Base-by-base conservation (phyloP, 78 protist genomes). In the Carpediemonas membranifera region DNA sequence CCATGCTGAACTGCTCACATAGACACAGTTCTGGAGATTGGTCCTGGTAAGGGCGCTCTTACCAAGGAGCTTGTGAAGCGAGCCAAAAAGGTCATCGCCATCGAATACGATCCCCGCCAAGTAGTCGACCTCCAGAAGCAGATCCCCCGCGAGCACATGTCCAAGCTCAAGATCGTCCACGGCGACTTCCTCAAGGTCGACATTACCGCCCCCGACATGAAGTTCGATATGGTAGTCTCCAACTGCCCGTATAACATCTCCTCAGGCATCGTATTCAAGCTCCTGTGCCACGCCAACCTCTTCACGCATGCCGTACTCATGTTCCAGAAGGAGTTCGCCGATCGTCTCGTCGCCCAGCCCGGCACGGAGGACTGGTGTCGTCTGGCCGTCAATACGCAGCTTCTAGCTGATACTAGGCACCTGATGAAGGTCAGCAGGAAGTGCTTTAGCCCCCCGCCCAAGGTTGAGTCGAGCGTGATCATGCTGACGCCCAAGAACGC, bases 381-480 rank as follows among this genome's bases (percentile, higher is more conserved):
- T n/a, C 78, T 95, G 18, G 85, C 96, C 28, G 87, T 88, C 31
- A 95, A 92, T 76, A 74, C 94, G 28, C 92, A 85, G 56, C 77
- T 94, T 7, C 82, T 94, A 14, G 65, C 94, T 41, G 69, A 73
- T 25, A 81, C 79, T 16, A 64, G 72, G 37, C 96, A 93, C 52
- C 58, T 90, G 41, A 74, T 93, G 78, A 92, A 94, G 77, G 92
- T 92, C 27, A 0, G 28, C 27, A 50, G 37, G 57, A 87, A 82
- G 71, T 79, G 82, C 70, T 94, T 94, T 87, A 72, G 87, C 25
- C 99, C 99, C 25, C 99, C 99, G 18, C 99, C 99, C 19, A 90
- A 97, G 60, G 98, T 96, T 25, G 98, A 97, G 50, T 92, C 98
- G 21, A 44, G 79, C 11, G 98, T 97, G 9, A 91, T 97, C 36